Conservation (phyloP, 352 stramenopile genomes). For the Phytophthora nicotianae region DNA sequence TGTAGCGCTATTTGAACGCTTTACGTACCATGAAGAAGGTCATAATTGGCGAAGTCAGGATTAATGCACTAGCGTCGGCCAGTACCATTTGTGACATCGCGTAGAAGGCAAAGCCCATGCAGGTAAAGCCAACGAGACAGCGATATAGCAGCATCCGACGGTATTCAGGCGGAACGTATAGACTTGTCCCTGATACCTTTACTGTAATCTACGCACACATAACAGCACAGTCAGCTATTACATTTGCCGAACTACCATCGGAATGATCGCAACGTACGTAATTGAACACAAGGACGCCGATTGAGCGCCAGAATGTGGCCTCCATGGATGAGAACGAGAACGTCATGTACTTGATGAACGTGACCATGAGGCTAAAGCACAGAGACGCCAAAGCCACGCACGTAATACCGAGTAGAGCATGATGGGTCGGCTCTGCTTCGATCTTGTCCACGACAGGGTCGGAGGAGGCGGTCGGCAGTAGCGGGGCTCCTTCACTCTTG, state of each 20-base stretch:
- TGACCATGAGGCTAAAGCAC: slow-evolving; percentile 82
- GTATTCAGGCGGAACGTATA: slow-evolving; percentile 43
- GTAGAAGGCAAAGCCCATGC: slow-evolving; percentile 77
- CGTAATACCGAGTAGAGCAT: slow-evolving; percentile 60
- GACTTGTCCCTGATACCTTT: slow-evolving; percentile 27
- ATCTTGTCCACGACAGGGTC: slow-evolving; percentile 1
- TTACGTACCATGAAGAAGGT: slow-evolving; percentile 36
- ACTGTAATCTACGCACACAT: slow-evolving; percentile 15
- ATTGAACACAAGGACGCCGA: slow-evolving; percentile 59
- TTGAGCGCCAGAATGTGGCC: slow-evolving; percentile 73
- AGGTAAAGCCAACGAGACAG: slow-evolving; percentile 60
- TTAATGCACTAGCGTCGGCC: slow-evolving; percentile 64
- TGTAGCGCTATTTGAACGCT: not conserved
- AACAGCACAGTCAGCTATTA: not conserved
- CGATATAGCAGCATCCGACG: slow-evolving; percentile 58
- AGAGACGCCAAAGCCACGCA: slow-evolving; percentile 66
- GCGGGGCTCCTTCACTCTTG: slow-evolving; percentile 12
- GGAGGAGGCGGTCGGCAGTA: slow-evolving; percentile 20
- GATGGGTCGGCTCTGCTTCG: slow-evolving; percentile 26
- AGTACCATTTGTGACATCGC: slow-evolving; percentile 78
- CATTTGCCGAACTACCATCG: not conserved
- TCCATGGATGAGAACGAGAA: slow-evolving; percentile 78
- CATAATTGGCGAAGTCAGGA: slow-evolving; percentile 50
- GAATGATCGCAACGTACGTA: slow-evolving; percentile 44
- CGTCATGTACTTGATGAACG: slow-evolving; percentile 75